Evolutionary conservation across 2,329 filamentous ascomycete genomes (phyloP), one percentile per base, ranked within the genome.

Genomic region (Arthrobotrys musiformis): DNA sequence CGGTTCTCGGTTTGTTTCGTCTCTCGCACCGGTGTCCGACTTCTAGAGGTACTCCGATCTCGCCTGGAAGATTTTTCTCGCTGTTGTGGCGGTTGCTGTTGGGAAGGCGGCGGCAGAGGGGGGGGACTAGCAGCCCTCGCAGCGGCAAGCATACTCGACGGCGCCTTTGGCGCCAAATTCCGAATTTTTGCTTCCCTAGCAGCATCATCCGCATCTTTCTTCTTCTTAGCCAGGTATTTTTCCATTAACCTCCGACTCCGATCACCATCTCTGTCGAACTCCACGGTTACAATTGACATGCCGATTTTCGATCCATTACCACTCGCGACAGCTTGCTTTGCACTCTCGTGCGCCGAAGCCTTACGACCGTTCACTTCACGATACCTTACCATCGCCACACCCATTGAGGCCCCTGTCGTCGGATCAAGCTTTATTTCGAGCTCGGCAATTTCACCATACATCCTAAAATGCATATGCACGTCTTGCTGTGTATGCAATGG

Each of bases 401-500:
- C 95, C 11, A 99, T 88, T 82, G 96, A 97, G 82, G 93, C 95
- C 17, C 95, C 95, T 11, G 94, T 98, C 72, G 94, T 91, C 7
- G 95, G 95, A 83, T 99, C 93, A 81, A 96, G 94, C 83, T 96
- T 94, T 82, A 97, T 97, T 82, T 93, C 93, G 81, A 96, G 91
- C 82, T 94, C 92, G 50, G 91, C 91, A 79, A 99, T 94, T 73
- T 97, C 93, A 64, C 93, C 93, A 84, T 92, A 97, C 2, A 88
- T 89, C 17, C 90, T 89, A 82, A 97, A 96, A 66, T 92, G 88
- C 52, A 91, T 89, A 17, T 88, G 89, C 61, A 97, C 88, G 81
- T 93, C 92, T 68, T 89, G 88, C 81, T 97, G 92, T 11, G 93
- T 89, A 44, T 92, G 91, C 79, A 98, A 86, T 5, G 94, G 94